Evolutionary conservation across 2,329 filamentous ascomycete genomes (phyloP).

Genomic region (Monosporascus cannonballus): DNA sequence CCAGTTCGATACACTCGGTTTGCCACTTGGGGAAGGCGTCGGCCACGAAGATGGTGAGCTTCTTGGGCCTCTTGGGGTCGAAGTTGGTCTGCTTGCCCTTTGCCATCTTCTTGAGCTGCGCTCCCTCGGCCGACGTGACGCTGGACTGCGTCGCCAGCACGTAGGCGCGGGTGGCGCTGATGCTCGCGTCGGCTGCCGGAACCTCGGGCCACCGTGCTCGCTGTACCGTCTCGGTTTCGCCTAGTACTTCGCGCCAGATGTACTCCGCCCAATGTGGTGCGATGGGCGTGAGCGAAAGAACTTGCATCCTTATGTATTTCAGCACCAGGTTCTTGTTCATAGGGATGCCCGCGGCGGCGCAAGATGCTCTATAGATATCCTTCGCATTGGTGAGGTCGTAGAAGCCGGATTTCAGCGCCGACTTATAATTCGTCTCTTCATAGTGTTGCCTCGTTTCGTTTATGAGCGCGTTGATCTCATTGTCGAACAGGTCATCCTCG

Average conservation of each 20-base stretch:
- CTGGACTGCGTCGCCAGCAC: constrained; percentile 66
- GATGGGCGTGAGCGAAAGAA: constrained; percentile 74
- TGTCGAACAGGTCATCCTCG: constrained; percentile 85
- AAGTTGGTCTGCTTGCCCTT: constrained; percentile 85
- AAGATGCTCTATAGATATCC: constrained; percentile 66
- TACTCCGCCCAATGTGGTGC: constrained; percentile 93
- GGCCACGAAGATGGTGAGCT: constrained; percentile 79
- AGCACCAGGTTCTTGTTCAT: constrained; percentile 80
- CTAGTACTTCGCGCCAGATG: constrained; percentile 87
- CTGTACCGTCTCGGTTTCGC: constrained; percentile 71
- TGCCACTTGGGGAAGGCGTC: constrained; percentile 85
- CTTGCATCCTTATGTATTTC: constrained; percentile 81
- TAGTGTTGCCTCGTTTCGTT: constrained; percentile 75
- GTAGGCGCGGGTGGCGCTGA: constrained; percentile 78
- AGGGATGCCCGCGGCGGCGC: constrained; percentile 49
- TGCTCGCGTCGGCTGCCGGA: constrained; percentile 55
- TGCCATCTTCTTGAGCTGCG: constrained; percentile 78
- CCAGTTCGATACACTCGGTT: constrained; percentile 77
- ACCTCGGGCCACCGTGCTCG: constrained; percentile 69
- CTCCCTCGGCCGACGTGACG: constrained; percentile 80
- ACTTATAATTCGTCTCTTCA: constrained; percentile 72
- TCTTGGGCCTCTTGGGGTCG: constrained; percentile 88
- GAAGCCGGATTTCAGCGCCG: constrained; percentile 78
- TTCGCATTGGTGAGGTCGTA: constrained; percentile 84
- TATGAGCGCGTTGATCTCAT: constrained; percentile 85